These are phyloP conservation scores for Xylariales sp. DNA, from an alignment of 2,329 filamentous ascomycete genomes.

Conservation along the genomic window DNA sequence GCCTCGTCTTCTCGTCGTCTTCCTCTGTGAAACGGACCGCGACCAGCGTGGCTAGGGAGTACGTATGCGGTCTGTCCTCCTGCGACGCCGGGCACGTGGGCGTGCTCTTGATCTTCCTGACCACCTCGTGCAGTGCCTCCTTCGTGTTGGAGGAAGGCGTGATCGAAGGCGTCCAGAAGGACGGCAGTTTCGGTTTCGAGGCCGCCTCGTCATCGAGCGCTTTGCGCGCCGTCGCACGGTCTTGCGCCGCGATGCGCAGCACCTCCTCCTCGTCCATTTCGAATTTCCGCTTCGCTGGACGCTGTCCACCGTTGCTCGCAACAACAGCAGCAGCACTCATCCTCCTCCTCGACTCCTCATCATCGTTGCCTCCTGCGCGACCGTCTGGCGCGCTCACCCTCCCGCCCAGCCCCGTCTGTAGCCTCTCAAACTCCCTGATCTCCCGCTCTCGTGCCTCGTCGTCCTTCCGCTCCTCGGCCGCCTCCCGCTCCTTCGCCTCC, in stretches of 20 bases:
- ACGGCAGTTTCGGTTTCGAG: conserved; percentile 66
- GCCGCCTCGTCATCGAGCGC: conserved; percentile 70
- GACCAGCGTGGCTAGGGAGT: conserved; percentile 75
- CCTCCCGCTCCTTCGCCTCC: conserved; percentile 56
- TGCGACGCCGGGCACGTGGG: conserved; percentile 75
- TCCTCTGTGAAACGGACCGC: conserved; percentile 74
- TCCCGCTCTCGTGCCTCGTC: conserved; percentile 67
- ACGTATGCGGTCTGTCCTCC: conserved; percentile 61
- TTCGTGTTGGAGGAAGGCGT: conserved; percentile 65
- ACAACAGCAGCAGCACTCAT: conserved; percentile 1
- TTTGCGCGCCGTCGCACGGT: conserved; percentile 64
- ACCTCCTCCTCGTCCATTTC: conserved; percentile 75
- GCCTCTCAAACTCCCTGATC: conserved; percentile 76
- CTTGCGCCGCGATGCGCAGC: conserved; percentile 62
- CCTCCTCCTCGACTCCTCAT: conserved; percentile 32
- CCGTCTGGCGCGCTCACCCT: conserved; percentile 25
- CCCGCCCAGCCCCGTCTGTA: conserved; percentile 65
- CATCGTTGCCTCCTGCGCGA: conserved; percentile 21
- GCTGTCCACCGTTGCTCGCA: conserved; percentile 25
- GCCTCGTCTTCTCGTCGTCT: conserved; percentile 40
- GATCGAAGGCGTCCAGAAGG: conserved; percentile 88
- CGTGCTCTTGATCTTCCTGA: conserved; percentile 59
- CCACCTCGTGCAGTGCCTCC: conserved; percentile 48
- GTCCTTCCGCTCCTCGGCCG: conserved; percentile 55
- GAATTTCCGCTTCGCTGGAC: conserved; percentile 67